These are phyloP conservation scores for Melampsora larici-populina DNA, from an alignment of 1,284 basidiomycete genomes.

Conservation along the genomic window DNA sequence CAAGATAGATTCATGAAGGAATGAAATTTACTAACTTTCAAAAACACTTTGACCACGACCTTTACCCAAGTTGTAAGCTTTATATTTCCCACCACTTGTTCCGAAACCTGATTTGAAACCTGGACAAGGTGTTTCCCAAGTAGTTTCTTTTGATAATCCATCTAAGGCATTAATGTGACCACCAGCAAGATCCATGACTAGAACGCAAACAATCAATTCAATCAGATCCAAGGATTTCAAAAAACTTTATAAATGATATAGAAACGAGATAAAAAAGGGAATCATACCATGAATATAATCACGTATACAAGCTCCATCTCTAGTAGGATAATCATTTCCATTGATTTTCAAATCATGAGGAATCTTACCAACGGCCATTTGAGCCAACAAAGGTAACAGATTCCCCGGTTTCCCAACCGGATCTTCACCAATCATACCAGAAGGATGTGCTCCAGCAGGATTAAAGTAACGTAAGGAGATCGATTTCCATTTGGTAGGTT, in stretches of 20 bases:
- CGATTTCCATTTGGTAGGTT: conserved; percentile 70
- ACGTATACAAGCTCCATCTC: conserved; percentile 91
- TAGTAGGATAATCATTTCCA: conserved; percentile 95
- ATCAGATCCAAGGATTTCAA: background rate
- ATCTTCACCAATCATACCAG: conserved; percentile 92
- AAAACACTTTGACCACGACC: conserved; percentile 89
- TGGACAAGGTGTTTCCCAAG: conserved; percentile 54
- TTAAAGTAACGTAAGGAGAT: conserved; percentile 84
- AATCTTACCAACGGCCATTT: conserved; percentile 90
- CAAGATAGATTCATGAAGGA: no score
- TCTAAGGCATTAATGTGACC: conserved; percentile 91
- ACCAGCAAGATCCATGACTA: conserved; percentile 82
- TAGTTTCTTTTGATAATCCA: conserved; percentile 68
- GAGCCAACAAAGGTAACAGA: conserved; percentile 85
- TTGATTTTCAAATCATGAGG: conserved; percentile 84
- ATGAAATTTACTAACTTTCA: conserved; percentile 54
- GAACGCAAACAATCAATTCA: background rate
- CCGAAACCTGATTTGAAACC: conserved; percentile 52
- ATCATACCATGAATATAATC: conserved; percentile 78
- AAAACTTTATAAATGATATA: background rate
- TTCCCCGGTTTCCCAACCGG: conserved; percentile 92
- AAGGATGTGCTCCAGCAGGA: conserved; percentile 93
- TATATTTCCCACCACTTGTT: conserved; percentile 63
- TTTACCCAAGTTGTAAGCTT: conserved; percentile 94
- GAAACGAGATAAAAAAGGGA: background rate